Base-by-base conservation (phyloP, 2,329 filamentous ascomycete species). In the Neurospora sp. region DNA sequence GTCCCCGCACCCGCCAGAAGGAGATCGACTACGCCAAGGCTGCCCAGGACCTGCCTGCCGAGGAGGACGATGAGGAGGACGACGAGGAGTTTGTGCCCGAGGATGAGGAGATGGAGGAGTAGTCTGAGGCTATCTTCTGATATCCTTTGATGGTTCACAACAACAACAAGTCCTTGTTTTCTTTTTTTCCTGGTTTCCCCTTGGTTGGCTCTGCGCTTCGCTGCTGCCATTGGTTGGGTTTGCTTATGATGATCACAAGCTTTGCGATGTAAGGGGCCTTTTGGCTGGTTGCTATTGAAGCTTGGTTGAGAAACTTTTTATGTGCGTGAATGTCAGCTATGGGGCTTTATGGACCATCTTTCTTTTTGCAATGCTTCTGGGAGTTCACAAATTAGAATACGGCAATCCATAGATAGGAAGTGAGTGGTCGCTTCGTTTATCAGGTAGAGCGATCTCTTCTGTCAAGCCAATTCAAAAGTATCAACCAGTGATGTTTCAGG, bases 1-100 rank as follows among this genome's bases (percentile, higher is more conserved):
- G 90, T 73, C 88, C 90, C 76, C 95, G 96, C 81, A 98, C 95
- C 73, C 95, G 95, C 78, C 94, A 94, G 78, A 92, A 93, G 81
- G 87, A 90, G 78, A 97, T 98, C 79, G 93, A 98, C 85, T 98
- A 93, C 82, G 91, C 91, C 77, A 93, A 97, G 84, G 94, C 94
- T 23, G 93, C 93, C 36, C 86, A 91, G 81, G 89, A 97, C 81
- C 87, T 91, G 76, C 89, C 87, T 66, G 87, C 85, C 73, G 87
- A 89, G n/a, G 90, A 92, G 8, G 91, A 94, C 5, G 91, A 93
- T 15, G 90, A 95, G 38, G 93, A 93, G 66, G 91, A 89, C 66
- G 88, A 87, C 75, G 91, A 91, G 78, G 83, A 90, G 87, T 79
- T 85, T 40, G 85, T 86, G 69, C 85, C 85, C 76, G 85, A 89